These are phyloP conservation scores for Prototheca cutis DNA, from an alignment of 163 green algal species.

Conservation along the genomic window DNA sequence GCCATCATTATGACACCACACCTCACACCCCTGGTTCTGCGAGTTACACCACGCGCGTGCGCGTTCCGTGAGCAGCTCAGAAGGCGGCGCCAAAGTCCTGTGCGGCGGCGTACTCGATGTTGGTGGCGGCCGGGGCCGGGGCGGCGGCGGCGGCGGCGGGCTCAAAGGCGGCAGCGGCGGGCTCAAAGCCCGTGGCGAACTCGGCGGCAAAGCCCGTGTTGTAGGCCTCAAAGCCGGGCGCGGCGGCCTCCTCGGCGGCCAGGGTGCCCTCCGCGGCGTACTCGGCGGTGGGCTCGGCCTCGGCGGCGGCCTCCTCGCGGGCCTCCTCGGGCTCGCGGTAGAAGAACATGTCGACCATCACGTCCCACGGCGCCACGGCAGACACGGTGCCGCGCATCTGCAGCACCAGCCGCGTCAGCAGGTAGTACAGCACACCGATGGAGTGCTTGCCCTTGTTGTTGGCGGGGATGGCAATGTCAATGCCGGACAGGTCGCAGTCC, in stretches of 20 bases:
- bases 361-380: slow-evolving; percentile 68
- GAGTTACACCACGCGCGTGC: not conserved
- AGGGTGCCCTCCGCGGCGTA: slow-evolving; percentile 31
- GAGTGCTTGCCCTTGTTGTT: slow-evolving; percentile 99
- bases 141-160: slow-evolving; percentile 31
- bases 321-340: slow-evolving; percentile 72
- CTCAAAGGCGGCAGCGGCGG: slow-evolving; percentile 31
- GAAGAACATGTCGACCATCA: slow-evolving; percentile 99
- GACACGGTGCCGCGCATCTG: slow-evolving; percentile 87
- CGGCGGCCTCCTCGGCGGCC: slow-evolving; percentile 8
- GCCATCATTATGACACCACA: no score
- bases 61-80: slow-evolving; percentile 1
- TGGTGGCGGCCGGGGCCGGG: slow-evolving; percentile 6
- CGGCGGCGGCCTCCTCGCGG: slow-evolving; percentile 20
- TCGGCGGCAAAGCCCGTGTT: slow-evolving; percentile 18
- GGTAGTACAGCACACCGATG: slow-evolving; percentile 96
- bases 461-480: slow-evolving; percentile 97
- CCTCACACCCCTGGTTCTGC: no score
- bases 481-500: slow-evolving; percentile 83
- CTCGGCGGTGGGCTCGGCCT: slow-evolving; percentile 21
- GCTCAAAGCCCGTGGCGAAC: slow-evolving; percentile 27
- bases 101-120: slow-evolving; percentile 7
- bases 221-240: slow-evolving; percentile 30
- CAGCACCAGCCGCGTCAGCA: slow-evolving; percentile 96
- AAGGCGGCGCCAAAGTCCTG: slow-evolving; percentile 16